Evolutionary conservation across 2,329 filamentous ascomycete genomes (phyloP), one percentile per base, ranked within the genome.

Genomic region (Ceratocystis ficicola): DNA sequence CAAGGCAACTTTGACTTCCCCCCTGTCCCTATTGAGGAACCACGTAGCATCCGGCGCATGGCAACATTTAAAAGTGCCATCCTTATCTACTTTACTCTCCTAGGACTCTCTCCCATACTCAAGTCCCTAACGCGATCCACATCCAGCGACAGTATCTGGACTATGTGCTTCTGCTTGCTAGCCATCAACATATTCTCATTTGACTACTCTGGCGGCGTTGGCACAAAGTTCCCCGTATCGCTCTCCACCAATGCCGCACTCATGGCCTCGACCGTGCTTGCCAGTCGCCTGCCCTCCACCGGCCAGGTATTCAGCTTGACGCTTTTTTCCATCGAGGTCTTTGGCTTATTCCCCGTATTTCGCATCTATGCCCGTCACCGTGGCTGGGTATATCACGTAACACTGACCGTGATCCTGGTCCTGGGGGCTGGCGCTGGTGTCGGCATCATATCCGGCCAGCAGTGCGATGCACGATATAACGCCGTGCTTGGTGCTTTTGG

Each of bases 141-240:
- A 3, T 93, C 90, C 6, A 88, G 85, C 66, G 94, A 99, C 79
- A 94, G 88, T 55, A 99, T 99, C 73, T 99, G 94, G 94, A 90
- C 94, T 67, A 88, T 99, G 79, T 94, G 90, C 63, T 92, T 90
- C 72, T 94, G 91, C 86, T 81, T 99, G 57, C 84, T 99, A 69
- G 84, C 89, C 71, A 93, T 96, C 76, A 99, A 99, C 75, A 90
- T 97, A 68, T 95, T 96, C 76, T 96, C 95, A 74, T 97, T 96
- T 73, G 94, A 99, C 79, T 99, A 99, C 75, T 89, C 90, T 10
- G 88, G 89, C 50, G 82, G 83, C 44, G 76, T 84, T 25, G 79
- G 79, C 28, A 76, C 74, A 67, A 87, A 86, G 70, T 87, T 89
- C 70, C 86, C 86, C 0, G 86, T 86, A 8, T 87, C 80, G 2